Evolutionary conservation across 2,329 filamentous ascomycete genomes (phyloP).

Genomic region (Epichloe baconii): DNA sequence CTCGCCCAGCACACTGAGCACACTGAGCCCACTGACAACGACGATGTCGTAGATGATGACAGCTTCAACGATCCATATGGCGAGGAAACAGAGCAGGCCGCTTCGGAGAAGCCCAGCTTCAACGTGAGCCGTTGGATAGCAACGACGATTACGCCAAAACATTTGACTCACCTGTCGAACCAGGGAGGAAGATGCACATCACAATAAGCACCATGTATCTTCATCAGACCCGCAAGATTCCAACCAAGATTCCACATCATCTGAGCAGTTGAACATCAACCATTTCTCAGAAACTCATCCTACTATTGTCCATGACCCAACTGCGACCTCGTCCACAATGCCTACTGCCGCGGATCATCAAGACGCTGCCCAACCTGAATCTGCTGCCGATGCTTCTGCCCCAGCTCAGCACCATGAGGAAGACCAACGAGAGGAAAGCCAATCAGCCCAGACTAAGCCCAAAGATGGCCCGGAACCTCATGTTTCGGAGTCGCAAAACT

Average conservation of each 20-base stretch:
- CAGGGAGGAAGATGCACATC: slow-evolving; percentile 23
- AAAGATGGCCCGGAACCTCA: slow-evolving; percentile 16
- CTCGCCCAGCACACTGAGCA: slow-evolving; percentile 13
- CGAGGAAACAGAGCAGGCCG: slow-evolving; percentile 21
- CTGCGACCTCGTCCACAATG: slow-evolving; percentile 9
- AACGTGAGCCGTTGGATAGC: slow-evolving; percentile 19
- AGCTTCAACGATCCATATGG: slow-evolving; percentile 36
- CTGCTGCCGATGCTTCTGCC: slow-evolving; percentile 11
- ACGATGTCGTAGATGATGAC: slow-evolving; percentile 30
- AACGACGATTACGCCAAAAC: slow-evolving; percentile 39
- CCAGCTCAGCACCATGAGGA: slow-evolving; percentile 14
- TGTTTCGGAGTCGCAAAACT: slow-evolving; percentile 17
- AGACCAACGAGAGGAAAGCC: slow-evolving; percentile 8
- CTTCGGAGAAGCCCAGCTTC: slow-evolving; percentile 11
- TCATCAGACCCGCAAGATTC: slow-evolving; percentile 27
- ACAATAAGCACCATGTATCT: slow-evolving; percentile 29
- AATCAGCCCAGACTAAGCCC: slow-evolving; percentile 12
- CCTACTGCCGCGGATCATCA: slow-evolving; percentile 12
- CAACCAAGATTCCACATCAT: slow-evolving; percentile 27
- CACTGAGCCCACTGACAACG: slow-evolving; percentile 15
- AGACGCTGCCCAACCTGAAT: slow-evolving; percentile 3
- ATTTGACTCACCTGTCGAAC: slow-evolving; percentile 34
- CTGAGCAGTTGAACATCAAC: slow-evolving; percentile 23
- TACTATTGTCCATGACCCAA: slow-evolving; percentile 20
- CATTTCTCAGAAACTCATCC: slow-evolving; percentile 18